Evolutionary conservation across 2,329 filamentous ascomycete genomes (phyloP).

Genomic region (Trichoderma koningii): DNA sequence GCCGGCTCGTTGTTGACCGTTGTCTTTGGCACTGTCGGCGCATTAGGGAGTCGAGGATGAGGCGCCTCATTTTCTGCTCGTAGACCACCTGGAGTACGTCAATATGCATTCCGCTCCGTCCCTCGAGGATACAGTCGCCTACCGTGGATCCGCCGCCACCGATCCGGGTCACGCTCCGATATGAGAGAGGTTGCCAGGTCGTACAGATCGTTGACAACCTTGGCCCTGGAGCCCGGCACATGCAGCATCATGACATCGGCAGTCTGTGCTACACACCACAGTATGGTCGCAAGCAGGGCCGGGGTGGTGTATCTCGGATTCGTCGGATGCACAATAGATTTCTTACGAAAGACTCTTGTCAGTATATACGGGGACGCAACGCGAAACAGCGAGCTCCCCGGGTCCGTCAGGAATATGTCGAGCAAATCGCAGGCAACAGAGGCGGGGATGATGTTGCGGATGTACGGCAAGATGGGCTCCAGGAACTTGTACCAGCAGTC

Average conservation of each 20-base stretch:
- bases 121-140: too few species aligned
- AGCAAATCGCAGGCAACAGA: conserved; percentile 50
- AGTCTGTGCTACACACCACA: conserved; percentile 52
- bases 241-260: conserved; percentile 48
- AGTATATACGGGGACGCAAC: conserved; percentile 52
- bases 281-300: conserved; percentile 49
- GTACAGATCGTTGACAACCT: conserved; percentile 44
- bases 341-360: conserved; percentile 49
- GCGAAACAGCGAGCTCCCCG: conserved; percentile 47
- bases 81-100: conserved; percentile 36
- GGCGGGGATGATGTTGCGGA: conserved; percentile 44
- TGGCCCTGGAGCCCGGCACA: conserved; percentile 44
- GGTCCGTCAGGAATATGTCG: conserved; percentile 51
- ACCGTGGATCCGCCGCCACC: conserved; percentile 43
- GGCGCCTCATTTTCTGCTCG: conserved; percentile 39
- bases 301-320: conserved; percentile 47
- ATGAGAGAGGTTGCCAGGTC: conserved; percentile 41
- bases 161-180: conserved; percentile 41
- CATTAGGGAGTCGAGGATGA: conserved; percentile 32
- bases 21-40: conserved; percentile 35
- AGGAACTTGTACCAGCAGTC: conserved; percentile 47
- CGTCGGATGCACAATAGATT: conserved; percentile 45
- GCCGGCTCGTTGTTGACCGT: conserved; percentile 42
- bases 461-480: conserved; percentile 43
- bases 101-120: too few species aligned